Conservation (phyloP, 768 basidiomycete genomes). For the Leccinum fibrillosum region DNA sequence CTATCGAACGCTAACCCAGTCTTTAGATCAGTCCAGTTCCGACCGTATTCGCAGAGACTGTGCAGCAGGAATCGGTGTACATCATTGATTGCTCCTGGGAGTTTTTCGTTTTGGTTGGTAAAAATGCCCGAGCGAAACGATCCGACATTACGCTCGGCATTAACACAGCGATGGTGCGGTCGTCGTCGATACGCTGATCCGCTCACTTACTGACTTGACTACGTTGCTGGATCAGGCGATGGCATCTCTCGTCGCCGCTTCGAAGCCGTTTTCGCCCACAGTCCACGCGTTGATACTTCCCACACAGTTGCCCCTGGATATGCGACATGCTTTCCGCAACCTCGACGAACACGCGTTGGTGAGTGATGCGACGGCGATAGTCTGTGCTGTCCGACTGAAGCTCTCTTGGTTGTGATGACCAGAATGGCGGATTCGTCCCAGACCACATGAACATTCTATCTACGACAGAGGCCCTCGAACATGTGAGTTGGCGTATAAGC, state of each 20-base stretch:
- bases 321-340: constrained; percentile 63
- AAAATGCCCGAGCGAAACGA: constrained; percentile 57
- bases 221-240: constrained; percentile 42
- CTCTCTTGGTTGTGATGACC: neutral
- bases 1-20: constrained; percentile 1
- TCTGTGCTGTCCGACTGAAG: neutral
- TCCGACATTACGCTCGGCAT: constrained; percentile 62
- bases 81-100: constrained; percentile 79
- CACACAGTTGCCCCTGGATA: constrained; percentile 69
- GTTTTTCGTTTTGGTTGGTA: constrained; percentile 70
- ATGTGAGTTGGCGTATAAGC: constrained; percentile 41
- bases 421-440: constrained; percentile 54
- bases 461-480: constrained; percentile 49
- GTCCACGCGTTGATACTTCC: constrained; percentile 74
- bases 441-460: constrained; percentile 79
- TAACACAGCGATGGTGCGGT: constrained; percentile 49
- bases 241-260: constrained; percentile 45
- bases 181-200: neutral
- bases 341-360: constrained; percentile 64
- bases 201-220: neutral
- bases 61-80: constrained; percentile 49
- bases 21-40: constrained; percentile 46
- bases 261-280: constrained; percentile 67
- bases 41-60: constrained; percentile 38
- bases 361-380: constrained; percentile 19